Evolutionary conservation across 164 flowering plant genomes (phyloP).

Genomic region (Hamamelis virginiana): DNA sequence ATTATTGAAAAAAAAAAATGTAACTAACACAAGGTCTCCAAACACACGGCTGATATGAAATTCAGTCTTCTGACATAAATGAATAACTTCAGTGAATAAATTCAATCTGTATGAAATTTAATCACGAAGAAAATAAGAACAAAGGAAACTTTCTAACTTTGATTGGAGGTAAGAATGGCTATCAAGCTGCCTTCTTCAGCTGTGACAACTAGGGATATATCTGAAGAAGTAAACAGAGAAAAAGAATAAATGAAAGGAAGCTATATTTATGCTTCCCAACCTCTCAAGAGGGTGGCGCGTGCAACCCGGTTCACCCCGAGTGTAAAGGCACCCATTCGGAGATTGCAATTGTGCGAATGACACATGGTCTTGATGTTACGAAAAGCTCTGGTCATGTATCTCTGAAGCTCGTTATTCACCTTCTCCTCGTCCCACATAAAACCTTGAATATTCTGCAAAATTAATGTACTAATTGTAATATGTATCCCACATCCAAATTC

Average conservation of each 20-base stretch:
- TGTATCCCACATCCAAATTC: not conserved
- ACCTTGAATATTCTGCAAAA: slow-evolving; percentile 88
- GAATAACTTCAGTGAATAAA: too few relatives aligned
- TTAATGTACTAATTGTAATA: not conserved
- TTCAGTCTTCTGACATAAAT: too few relatives aligned
- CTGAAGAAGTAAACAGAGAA: not conserved
- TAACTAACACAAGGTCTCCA: too few relatives aligned
- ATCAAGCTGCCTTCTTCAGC: too few relatives aligned
- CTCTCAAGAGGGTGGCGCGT: slow-evolving; percentile 71
- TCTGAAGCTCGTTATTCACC: slow-evolving; percentile 68
- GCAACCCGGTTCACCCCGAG: slow-evolving; percentile 89
- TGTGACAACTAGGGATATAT: too few relatives aligned
- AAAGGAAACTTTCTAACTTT: too few relatives aligned
- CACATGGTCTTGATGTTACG: slow-evolving; percentile 73
- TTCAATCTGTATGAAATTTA: too few relatives aligned
- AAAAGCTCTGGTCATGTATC: slow-evolving; percentile 78
- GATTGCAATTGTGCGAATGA: slow-evolving; percentile 64
- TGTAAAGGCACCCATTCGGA: slow-evolving; percentile 95
- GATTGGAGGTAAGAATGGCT: too few relatives aligned
- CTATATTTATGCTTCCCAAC: slow-evolving; percentile 76
- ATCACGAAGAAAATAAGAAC: too few relatives aligned
- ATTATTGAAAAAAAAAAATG: too few relatives aligned
- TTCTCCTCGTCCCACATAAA: slow-evolving; percentile 96
- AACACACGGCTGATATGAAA: too few relatives aligned
- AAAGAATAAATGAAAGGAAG: not conserved